Evolutionary conservation across 176 grass and related monocot species (phyloP), one percentile per base, ranked within the genome.

Genomic region (Phyllostachys edulis): DNA sequence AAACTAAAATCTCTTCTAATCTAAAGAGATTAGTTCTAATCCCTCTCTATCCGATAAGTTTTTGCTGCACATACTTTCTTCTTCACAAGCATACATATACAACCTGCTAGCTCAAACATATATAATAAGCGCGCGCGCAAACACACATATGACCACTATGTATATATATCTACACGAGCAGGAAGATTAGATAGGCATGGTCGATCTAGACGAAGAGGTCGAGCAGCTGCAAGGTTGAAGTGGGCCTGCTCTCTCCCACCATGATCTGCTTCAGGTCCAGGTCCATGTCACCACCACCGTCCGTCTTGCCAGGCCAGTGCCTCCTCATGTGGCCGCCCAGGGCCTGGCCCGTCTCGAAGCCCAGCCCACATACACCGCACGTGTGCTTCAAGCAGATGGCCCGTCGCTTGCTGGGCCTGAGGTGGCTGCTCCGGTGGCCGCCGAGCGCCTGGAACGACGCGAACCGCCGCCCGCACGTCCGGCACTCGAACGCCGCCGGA

Each of bases 351-450:
- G 34, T 85, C 0, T 0, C 0, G 10, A 84, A 84, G 21, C 16
- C 56, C 29, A 49, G 4, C 24, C 56, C 55, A 39, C 82, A 84
- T 0, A 75, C 32, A 3, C 8, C 21, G 9, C 81, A 84, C 40
- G 1, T 2, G 21, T 84, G 71, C 54, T n/a, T 34, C 26, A 18
- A 2, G 36, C n/a, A 8, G 18, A 21, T 7, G 27, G 27, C 18
- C 67, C 21, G 67, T 1, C 21, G 21, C 29, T 69, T 65, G 32
- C 2, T 34, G 23, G 32, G 49, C 21, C 75, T 47, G 4, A 67
- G 64, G 84, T 96, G 94, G 72, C 91, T 93, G 14, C 73, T 90
- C 24, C 89, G 91, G 89, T 97, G 94, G 16, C 94, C 94, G 13
- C 91, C 94, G 4, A 92, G 87, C 12, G 89, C 94, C 42, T 94